These are phyloP conservation scores for Lentinula boryana DNA, from an alignment of 768 basidiomycete species.

Conservation along the genomic window DNA sequence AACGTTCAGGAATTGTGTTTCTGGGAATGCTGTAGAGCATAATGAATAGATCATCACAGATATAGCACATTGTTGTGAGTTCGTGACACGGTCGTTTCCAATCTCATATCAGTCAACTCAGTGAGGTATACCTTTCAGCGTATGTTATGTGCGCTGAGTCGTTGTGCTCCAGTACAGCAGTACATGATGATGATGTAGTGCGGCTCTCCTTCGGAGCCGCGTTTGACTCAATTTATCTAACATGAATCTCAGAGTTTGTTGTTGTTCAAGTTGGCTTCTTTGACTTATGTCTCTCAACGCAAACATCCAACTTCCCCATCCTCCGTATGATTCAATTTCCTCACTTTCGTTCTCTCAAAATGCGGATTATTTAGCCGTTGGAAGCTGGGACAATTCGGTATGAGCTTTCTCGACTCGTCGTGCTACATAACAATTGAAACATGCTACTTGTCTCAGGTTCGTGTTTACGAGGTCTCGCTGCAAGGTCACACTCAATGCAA, in stretches of 20 bases:
- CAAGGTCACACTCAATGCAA: constrained; percentile 70
- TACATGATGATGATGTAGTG: too few species aligned
- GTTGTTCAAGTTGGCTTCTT: neutral
- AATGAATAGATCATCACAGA: too few species aligned
- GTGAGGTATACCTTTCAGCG: too few species aligned
- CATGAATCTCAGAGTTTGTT: too few species aligned
- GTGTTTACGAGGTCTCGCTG: constrained; percentile 77
- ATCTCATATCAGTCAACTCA: too few species aligned
- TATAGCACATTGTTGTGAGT: too few species aligned
- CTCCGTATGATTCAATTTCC: constrained; percentile 84
- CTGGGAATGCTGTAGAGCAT: too few species aligned
- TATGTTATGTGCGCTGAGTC: too few species aligned
- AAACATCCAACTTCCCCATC: constrained; percentile 76
- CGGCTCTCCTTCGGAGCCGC: too few species aligned
- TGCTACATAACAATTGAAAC: neutral
- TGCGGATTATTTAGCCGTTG: constrained; percentile 87
- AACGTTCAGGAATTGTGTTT: too few species aligned
- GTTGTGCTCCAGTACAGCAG: too few species aligned
- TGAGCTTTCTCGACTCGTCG: constrained; percentile 15
- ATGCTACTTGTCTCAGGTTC: constrained; percentile 46
- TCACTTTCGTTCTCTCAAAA: constrained; percentile 77
- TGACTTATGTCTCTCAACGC: constrained; percentile 30
- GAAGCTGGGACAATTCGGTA: constrained; percentile 92
- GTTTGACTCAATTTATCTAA: neutral
- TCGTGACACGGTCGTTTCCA: too few species aligned